A percentile compares a stretch with the other conserved stretches of the same genome.
phyloP scores from a whole-genome alignment of 768 basidiomycete species.

The Boletus sp. region DNA sequence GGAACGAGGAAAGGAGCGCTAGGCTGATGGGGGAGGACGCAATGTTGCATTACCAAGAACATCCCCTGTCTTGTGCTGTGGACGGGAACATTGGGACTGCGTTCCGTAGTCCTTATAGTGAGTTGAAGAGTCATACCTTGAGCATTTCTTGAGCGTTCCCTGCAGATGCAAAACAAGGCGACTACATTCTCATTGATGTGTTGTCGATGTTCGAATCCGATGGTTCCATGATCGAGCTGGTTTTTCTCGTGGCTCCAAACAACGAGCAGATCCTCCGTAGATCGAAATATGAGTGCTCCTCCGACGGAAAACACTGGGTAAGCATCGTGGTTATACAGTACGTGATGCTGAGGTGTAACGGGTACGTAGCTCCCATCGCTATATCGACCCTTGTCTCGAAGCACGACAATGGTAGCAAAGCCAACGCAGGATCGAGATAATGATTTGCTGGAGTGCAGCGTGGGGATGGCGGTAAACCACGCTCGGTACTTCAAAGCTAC shows the following conservation, averaged over 20 bases:
- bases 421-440: background rate
- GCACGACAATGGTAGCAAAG: background rate
- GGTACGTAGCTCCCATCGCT: conserved; percentile 16
- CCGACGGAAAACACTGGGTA: conserved; percentile 35
- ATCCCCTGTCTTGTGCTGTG: conserved; percentile 54
- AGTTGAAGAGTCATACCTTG: conserved; percentile 18
- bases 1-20: conserved; percentile 38
- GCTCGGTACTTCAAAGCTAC: conserved; percentile 32
- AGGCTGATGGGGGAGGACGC: conserved; percentile 34
- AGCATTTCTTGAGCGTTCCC: conserved; percentile 17
- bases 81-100: conserved; percentile 49
- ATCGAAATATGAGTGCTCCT: conserved; percentile 31
- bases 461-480: conserved; percentile 14
- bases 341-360: background rate
- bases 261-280: conserved; percentile 33
- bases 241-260: conserved; percentile 36
- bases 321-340: conserved; percentile 5
- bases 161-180: conserved; percentile 31
- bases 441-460: conserved; percentile 27
- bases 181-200: conserved; percentile 40
- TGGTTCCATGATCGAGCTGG: conserved; percentile 28
- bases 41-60: conserved; percentile 39
- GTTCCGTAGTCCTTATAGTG: conserved; percentile 51
- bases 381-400: conserved; percentile 7
- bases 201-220: conserved; percentile 27